phyloP scores from a whole-genome alignment of 805 yeast genomes.

The Candida caryicola region DNA sequence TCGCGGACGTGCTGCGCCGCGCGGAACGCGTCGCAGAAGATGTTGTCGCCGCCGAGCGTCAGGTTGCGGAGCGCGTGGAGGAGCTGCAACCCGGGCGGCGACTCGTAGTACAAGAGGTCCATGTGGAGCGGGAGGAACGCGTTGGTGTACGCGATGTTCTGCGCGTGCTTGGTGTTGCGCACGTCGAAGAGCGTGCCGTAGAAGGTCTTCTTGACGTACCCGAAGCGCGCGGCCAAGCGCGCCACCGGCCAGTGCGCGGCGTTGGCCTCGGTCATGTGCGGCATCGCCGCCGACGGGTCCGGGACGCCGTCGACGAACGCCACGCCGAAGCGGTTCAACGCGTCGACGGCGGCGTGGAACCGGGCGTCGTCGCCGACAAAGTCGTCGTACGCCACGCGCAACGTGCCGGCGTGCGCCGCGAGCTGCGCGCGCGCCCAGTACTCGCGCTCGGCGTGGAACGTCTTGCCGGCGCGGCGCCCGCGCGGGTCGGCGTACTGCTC shows the following conservation, averaged over 20 bases:
- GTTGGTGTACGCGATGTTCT: constrained; percentile 68
- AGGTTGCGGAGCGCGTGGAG: constrained; percentile 58
- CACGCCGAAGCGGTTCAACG: constrained; percentile 56
- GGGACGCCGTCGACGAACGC: constrained; percentile 56
- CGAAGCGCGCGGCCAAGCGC: constrained; percentile 49
- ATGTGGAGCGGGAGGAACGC: constrained; percentile 68
- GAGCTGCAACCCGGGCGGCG: constrained; percentile 77
- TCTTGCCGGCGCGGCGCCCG: constrained; percentile 34
- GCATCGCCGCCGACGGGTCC: constrained; percentile 26
- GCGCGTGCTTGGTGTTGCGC: constrained; percentile 46
- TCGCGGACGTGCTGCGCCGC: constrained; percentile 58
- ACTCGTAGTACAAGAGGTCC: constrained; percentile 74
- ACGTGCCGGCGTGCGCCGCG: constrained; percentile 14
- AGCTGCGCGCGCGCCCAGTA: constrained; percentile 37
- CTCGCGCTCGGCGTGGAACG: constrained; percentile 28
- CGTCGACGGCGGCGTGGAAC: constrained; percentile 40
- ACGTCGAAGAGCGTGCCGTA: constrained; percentile 75
- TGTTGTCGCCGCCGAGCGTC: constrained; percentile 63
- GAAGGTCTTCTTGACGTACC: constrained; percentile 67
- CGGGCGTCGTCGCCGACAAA: constrained; percentile 27
- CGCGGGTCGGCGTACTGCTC: constrained; percentile 36
- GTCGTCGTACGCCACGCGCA: constrained; percentile 35
- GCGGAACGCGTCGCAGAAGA: constrained; percentile 66
- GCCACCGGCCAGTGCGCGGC: constrained; percentile 39
- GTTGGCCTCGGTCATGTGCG: constrained; percentile 39